These are phyloP conservation scores for Starmerella scarabaei DNA, from an alignment of 805 yeast species.

Conservation along the genomic window DNA sequence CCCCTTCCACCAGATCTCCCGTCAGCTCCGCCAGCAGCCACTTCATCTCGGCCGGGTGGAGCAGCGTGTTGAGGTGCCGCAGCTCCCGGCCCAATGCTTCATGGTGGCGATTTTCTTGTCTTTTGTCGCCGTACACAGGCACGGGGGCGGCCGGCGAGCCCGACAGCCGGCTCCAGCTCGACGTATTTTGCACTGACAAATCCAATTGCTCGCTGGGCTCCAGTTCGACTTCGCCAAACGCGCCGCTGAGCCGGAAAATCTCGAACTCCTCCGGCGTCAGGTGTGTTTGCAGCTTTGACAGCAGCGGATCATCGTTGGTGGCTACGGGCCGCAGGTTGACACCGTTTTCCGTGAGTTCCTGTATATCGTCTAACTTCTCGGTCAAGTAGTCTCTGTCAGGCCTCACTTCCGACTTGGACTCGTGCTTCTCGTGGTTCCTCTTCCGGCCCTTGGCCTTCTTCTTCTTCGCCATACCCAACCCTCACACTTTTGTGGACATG, in stretches of 20 bases:
- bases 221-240: conserved; percentile 14
- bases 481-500: no score
- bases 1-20: conserved; percentile 9
- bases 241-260: conserved; percentile 11
- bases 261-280: conserved; percentile 6
- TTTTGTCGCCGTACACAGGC: conserved; percentile 5
- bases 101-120: neutral
- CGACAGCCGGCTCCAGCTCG: neutral
- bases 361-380: no score
- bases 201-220: neutral
- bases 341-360: no score
- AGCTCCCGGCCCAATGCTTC: conserved; percentile 15
- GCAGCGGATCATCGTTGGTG: no score
- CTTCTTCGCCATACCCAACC: no score
- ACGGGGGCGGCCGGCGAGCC: conserved; percentile 16
- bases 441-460: neutral
- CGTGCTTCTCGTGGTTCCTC: conserved; percentile 1
- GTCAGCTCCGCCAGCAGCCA: conserved; percentile 15
- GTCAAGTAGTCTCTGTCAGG: conserved; percentile 1
- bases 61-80: conserved; percentile 17
- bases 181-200: neutral
- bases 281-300: conserved; percentile 3
- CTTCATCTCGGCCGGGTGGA: conserved; percentile 19
- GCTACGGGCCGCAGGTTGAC: no score
- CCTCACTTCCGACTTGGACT: neutral